Evolutionary conservation across 2,329 filamentous ascomycete genomes (phyloP), one percentile per base, ranked within the genome.

Genomic region (Cytospora chrysosperma): DNA sequence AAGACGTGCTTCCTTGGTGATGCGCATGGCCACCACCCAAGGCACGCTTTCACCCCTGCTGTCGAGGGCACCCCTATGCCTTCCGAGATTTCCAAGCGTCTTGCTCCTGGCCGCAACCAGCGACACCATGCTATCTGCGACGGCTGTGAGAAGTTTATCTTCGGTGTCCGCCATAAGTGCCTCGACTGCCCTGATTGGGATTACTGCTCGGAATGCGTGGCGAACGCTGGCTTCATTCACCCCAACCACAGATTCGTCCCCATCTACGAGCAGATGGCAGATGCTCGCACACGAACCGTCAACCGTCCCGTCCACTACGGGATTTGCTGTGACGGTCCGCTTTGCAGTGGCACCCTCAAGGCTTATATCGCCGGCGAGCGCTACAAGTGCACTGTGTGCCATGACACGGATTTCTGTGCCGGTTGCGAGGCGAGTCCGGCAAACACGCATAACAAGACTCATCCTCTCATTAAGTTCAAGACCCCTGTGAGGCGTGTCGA

Each of bases 111-210:
- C 68, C 91, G 94, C 66, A 91, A 92, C 75, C 84, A 88, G 71
- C 82, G 85, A 65, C 95, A 99, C 79, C 88, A 91, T 65, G 95
- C 96, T 66, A 88, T 97, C 68, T 99, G 95, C 73, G 95, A 99
- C 79, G 92, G 92, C 49, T 99, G 96, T 75, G 91, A 98, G 71
- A 89, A 88, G 83, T 88, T 87, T 75, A 95, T 99, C 71, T 82
- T 84, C 70, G 96, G 95, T 70, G 84, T 97, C 63, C 94, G 95
- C 70, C 90, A 98, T 85, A 99, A 99, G 83, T 99, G 95, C 76
- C 82, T 98, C 68, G 89, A 92, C 74, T 99, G 95, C 81, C 95
- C 96, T 51, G 95, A 99, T 76, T 99, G 92, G 90, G 95, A 99
- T 73, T 98, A 91, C 79, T 99, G 95, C 81, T 83, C 84, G 27